Base-by-base conservation (phyloP, 805 yeast genomes). In the Sugiyamaella lignohabitans region DNA sequence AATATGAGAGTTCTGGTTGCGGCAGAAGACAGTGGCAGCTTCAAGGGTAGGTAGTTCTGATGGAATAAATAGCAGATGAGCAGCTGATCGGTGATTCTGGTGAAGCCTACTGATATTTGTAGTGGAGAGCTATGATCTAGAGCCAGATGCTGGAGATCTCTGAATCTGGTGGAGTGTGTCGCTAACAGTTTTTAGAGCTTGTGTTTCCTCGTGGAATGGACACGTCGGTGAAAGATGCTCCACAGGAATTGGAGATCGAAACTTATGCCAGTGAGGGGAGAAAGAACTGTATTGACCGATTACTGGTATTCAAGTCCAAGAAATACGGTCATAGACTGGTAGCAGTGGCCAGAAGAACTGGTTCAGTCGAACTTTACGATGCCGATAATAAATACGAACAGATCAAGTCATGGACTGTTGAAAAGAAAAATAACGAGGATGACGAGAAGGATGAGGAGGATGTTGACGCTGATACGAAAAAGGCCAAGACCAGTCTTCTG, bases 191-290 rank as follows among this genome's bases (percentile, higher is more conserved):
- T 11, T 16, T 21, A 61, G 87, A 81, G 59, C 67, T 86, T 5
- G 58, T 72, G 3, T 87, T 87, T 55, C 61, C 67, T 17, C 67
- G 73, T 43, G 91, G 89, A 0, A 82, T 91, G 0, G 94, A 89
- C 58, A 87, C 96, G 2, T 84, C 96, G 4, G 69, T 72, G 37
- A 79, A 82, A 58, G 75, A 75, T 29, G 82, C 83, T 0, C 64
- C 68, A 10, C 85, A 82, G 59, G 94, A 95, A 0, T 72, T 69
- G 43, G 65, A 76, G 18, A 69, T 82, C 10, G 70, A 66, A 39
- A 66, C 73, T 20, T 69, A 71, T 17, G 52, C 54, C 1, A 60
- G 63, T 4, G 64, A 69, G 41, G 78, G 76, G 3, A 55, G 71
- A 3, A 61, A 59, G 36, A 65, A 60, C 34, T 64, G 66, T 43